A percentile compares a stretch with the other conserved stretches of the same genome.
Evolutionary conservation across 2,329 filamentous ascomycete species (phyloP).

Genomic region (Alternaria alternata): DNA sequence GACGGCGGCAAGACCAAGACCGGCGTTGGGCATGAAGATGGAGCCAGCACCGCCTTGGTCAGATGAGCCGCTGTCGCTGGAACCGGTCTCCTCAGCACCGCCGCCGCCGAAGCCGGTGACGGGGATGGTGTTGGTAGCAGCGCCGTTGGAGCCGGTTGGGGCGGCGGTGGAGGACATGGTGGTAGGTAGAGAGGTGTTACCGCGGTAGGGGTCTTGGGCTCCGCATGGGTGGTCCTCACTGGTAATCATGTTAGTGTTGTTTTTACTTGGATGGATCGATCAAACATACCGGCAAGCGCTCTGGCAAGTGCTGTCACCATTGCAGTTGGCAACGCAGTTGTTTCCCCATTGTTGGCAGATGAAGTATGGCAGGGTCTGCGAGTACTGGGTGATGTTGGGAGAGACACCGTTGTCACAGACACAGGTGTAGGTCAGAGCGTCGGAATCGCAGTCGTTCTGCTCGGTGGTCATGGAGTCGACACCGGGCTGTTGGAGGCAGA

Average conservation of each 20-base stretch:
- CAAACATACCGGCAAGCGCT: slow-evolving; percentile 61
- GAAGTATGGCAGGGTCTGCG: slow-evolving; percentile 79
- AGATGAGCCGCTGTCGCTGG: slow-evolving; percentile 22
- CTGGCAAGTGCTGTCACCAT: slow-evolving; percentile 65
- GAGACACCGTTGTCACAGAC: slow-evolving; percentile 71
- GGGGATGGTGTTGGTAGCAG: slow-evolving; percentile 36
- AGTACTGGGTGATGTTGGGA: slow-evolving; percentile 80
- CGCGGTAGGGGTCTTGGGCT: slow-evolving; percentile 68
- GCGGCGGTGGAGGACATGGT: slow-evolving; percentile 55
- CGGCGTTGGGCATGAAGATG: slow-evolving; percentile 62
- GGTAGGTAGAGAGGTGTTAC: slow-evolving; percentile 64
- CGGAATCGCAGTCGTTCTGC: slow-evolving; percentile 72
- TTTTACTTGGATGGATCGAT: not conserved
- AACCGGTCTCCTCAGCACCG: slow-evolving; percentile 28
- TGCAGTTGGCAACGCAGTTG: slow-evolving; percentile 71
- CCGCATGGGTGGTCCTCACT: slow-evolving; percentile 74
- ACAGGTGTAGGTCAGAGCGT: slow-evolving; percentile 72
- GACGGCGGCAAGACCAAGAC: slow-evolving; percentile 65
- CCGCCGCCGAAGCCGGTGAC: slow-evolving; percentile 44
- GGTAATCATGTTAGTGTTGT: slow-evolving; percentile 11
- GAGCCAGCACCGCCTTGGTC: slow-evolving; percentile 42
- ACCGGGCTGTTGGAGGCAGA: slow-evolving; percentile 71
- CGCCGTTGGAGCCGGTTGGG: slow-evolving; percentile 39
- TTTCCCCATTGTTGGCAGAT: slow-evolving; percentile 75
- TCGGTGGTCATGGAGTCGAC: slow-evolving; percentile 55